Percentiles rank a stretch among this genome's conserved stretches.
These are phyloP conservation scores for Saccharomycopsis microspora DNA, from an alignment of 805 yeast species.

Conservation along the genomic window DNA sequence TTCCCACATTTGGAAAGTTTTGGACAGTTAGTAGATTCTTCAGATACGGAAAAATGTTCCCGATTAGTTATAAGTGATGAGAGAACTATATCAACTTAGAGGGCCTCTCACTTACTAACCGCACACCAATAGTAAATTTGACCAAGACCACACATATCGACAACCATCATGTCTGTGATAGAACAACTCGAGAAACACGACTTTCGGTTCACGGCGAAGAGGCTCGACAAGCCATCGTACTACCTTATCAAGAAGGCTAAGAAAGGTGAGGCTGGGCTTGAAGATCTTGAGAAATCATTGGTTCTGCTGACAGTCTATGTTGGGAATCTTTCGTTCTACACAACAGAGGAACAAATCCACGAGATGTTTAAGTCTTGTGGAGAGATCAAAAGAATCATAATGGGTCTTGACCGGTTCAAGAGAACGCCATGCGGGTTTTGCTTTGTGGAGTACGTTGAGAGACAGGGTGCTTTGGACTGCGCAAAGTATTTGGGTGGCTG, in stretches of 20 bases:
- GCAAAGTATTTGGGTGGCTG: conserved; percentile 76
- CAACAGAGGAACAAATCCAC: conserved; percentile 90
- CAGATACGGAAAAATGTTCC: too few species aligned
- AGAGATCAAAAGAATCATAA: conserved; percentile 62
- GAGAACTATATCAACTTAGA: too few species aligned
- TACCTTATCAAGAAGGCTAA: conserved; percentile 60
- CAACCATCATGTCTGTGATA: conserved; percentile 15
- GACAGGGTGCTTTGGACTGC: conserved; percentile 68
- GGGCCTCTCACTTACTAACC: too few species aligned
- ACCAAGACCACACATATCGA: background rate
- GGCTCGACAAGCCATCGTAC: conserved; percentile 62
- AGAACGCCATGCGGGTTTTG: conserved; percentile 96
- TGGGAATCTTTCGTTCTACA: conserved; percentile 80
- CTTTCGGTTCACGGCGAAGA: conserved; percentile 51
- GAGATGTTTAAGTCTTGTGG: conserved; percentile 84
- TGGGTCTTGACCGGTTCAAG: conserved; percentile 89
- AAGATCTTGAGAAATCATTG: conserved; percentile 55
- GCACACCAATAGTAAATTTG: background rate
- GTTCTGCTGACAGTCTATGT: conserved; percentile 74
- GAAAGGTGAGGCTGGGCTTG: conserved; percentile 37
- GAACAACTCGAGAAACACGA: conserved; percentile 42
- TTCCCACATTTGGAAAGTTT: too few species aligned
- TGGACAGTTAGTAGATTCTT: too few species aligned
- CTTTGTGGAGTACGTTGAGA: conserved; percentile 66
- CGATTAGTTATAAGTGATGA: too few species aligned